A percentile compares a stretch with the other conserved stretches of the same genome.
These are phyloP conservation scores for Leucosporidium scottii DNA, from an alignment of 768 basidiomycete species.

Conservation along the genomic window DNA sequence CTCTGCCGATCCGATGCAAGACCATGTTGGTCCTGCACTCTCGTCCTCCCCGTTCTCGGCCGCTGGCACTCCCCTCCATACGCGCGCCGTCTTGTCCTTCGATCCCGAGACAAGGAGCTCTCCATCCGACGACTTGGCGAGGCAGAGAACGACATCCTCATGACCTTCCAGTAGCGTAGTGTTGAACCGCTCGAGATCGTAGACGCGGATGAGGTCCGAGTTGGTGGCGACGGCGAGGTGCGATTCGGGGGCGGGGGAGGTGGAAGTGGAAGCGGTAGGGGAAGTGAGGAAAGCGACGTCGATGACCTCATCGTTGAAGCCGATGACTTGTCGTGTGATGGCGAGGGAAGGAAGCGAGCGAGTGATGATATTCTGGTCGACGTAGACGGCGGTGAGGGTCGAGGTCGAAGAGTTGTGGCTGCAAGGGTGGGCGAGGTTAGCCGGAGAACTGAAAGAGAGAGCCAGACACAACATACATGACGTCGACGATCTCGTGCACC, in stretches of 20 bases:
- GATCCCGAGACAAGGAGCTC: constrained; percentile 78
- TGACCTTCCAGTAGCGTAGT: constrained; percentile 82
- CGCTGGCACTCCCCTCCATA: constrained; percentile 57
- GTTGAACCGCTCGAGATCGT: constrained; percentile 67
- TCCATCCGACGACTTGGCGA: constrained; percentile 64
- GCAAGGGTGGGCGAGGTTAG: neutral
- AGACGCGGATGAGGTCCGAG: constrained; percentile 87
- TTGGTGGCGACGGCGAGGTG: constrained; percentile 94
- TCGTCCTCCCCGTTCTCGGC: constrained; percentile 10
- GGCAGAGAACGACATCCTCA: constrained; percentile 78
- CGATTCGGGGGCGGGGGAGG: constrained; percentile 47
- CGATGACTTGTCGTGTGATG: constrained; percentile 69
- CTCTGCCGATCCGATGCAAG: constrained; percentile 77
- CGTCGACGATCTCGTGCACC: constrained; percentile 69
- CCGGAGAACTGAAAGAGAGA: neutral
- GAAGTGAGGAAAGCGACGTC: constrained; percentile 71
- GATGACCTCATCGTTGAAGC: constrained; percentile 97
- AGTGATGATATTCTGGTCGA: constrained; percentile 94
- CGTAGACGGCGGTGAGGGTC: constrained; percentile 69
- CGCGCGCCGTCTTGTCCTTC: constrained; percentile 78
- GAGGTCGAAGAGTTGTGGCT: constrained; percentile 22
- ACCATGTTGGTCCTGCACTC: constrained; percentile 47
- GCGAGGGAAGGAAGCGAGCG: constrained; percentile 63
- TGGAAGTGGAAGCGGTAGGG: constrained; percentile 28
- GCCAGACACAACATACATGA: constrained; percentile 66